A percentile compares a stretch with the other conserved stretches of the same genome.
Conservation (phyloP, 208 protist species). For the Acanthamoeba healyi region DNA sequence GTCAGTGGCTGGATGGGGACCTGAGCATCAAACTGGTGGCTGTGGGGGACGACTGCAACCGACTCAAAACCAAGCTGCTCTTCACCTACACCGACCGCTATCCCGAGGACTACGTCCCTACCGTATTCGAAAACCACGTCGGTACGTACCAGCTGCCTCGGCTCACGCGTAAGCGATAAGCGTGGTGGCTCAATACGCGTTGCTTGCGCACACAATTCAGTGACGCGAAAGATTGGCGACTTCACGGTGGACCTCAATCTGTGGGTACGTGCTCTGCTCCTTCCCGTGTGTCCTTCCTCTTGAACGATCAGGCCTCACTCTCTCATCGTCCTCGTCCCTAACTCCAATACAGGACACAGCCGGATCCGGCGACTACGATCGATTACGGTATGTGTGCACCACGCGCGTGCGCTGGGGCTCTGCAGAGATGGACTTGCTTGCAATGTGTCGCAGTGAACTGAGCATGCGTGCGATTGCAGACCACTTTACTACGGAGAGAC, state of each 20-base stretch:
- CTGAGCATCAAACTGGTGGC: constrained; percentile 41
- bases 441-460: too few relatives aligned
- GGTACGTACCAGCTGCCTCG: too few relatives aligned
- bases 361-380: not conserved
- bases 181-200: too few relatives aligned
- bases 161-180: too few relatives aligned
- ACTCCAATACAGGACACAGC: constrained; percentile 9
- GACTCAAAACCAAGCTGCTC: constrained; percentile 34
- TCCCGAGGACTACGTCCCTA: not conserved
- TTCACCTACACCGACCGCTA: not conserved
- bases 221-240: constrained; percentile 22
- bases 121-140: constrained; percentile 38
- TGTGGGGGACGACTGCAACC: constrained; percentile 37
- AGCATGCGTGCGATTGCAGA: not conserved
- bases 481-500: constrained; percentile 41
- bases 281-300: not conserved
- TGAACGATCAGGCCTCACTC: not conserved
- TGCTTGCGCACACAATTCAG: not conserved
- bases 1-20: constrained; percentile 15
- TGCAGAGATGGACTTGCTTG: too few relatives aligned
- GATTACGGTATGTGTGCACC: constrained; percentile 1
- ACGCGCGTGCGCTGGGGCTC: too few relatives aligned
- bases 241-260: not conserved
- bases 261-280: not conserved
- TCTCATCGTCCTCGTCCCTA: too few relatives aligned